phyloP scores from a whole-genome alignment of 352 stramenopile species.

The Phytophthora nicotianae region DNA sequence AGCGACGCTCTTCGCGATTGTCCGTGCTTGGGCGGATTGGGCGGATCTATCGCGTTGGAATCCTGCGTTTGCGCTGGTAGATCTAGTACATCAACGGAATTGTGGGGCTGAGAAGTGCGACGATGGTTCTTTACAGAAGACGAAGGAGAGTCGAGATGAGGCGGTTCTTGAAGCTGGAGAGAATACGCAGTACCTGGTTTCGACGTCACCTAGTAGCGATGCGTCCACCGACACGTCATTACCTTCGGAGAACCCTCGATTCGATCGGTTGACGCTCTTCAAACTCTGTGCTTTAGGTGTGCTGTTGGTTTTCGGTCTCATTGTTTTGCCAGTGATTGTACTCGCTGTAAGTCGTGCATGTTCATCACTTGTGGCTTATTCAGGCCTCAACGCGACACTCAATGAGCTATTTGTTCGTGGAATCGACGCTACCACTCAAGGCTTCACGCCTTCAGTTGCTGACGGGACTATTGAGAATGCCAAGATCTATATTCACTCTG shows the following conservation, averaged over 20 bases:
- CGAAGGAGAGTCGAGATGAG: background rate
- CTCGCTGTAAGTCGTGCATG: conserved; percentile 12
- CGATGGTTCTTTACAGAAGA: background rate
- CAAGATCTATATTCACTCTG: conserved; percentile 31
- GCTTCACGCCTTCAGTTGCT: background rate
- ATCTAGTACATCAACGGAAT: background rate
- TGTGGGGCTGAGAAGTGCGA: background rate
- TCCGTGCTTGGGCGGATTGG: conserved; percentile 22
- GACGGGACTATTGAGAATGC: background rate
- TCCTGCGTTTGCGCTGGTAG: conserved; percentile 14
- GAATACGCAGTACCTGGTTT: conserved; percentile 12
- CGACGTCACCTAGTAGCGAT: conserved; percentile 20
- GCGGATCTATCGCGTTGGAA: conserved; percentile 41
- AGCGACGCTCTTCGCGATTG: conserved; percentile 26
- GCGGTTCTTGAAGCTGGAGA: conserved; percentile 12
- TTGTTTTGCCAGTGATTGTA: conserved; percentile 11
- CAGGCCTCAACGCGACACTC: conserved; percentile 31
- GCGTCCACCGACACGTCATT: conserved; percentile 10
- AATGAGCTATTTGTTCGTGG: conserved; percentile 30
- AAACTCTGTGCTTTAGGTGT: background rate
- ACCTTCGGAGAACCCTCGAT: background rate
- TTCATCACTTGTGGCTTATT: conserved; percentile 31
- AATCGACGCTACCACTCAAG: background rate
- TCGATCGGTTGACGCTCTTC: conserved; percentile 1
- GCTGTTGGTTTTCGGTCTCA: conserved; percentile 3